Evolutionary conservation across 208 protist species (phyloP).

Genomic region (Leishmania arabica): DNA sequence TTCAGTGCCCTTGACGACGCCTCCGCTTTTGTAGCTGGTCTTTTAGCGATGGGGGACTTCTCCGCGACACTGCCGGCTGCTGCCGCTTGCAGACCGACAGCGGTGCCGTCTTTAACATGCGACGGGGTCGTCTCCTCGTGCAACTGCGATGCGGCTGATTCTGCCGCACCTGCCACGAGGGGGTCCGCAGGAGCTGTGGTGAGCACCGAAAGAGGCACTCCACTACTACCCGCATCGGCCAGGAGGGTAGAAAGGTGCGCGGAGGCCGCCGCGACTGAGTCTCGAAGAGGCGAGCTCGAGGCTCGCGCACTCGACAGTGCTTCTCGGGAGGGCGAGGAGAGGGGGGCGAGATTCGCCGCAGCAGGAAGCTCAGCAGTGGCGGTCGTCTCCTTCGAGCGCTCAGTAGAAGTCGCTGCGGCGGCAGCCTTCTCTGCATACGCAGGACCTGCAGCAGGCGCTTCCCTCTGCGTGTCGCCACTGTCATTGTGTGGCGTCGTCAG

Average conservation of each 20-base stretch:
- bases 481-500: neutral
- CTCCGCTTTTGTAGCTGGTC: neutral
- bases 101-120: neutral
- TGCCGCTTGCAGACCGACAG: neutral
- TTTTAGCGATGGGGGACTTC: neutral
- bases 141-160: neutral
- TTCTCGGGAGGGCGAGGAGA: constrained; percentile 1
- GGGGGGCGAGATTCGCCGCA: neutral
- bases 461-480: neutral
- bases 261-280: neutral
- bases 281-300: neutral
- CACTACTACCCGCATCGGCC: neutral
- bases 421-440: neutral
- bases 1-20: no score
- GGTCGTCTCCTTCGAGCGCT: neutral
- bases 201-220: neutral
- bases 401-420: neutral
- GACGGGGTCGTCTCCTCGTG: neutral
- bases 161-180: neutral
- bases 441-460: neutral
- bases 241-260: neutral
- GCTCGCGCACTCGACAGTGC: neutral
- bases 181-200: neutral
- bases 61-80: neutral
- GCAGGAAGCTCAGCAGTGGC: neutral